These are phyloP conservation scores for Gossypium bickii DNA, from an alignment of 345 rosid genomes.

Conservation along the genomic window DNA sequence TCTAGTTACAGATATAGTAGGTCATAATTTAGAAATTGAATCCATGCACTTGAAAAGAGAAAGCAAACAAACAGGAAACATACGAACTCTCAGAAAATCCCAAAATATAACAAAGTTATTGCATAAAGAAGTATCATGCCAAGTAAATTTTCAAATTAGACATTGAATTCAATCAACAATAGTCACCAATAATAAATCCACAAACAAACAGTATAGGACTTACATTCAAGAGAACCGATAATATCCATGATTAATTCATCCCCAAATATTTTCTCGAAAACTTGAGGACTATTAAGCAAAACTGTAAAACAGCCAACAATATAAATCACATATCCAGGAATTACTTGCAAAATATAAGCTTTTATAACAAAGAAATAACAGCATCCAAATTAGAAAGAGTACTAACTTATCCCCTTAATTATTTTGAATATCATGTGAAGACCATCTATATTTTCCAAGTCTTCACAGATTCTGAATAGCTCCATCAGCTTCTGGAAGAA, in stretches of 20 bases:
- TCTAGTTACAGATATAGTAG: not conserved
- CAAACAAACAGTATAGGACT: conserved; percentile 22
- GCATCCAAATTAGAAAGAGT: conserved; percentile 17
- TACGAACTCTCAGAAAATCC: not conserved
- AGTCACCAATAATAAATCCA: not conserved
- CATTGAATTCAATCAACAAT: not conserved
- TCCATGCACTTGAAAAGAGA: not conserved
- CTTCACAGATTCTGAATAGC: conserved; percentile 67
- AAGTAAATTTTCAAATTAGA: not conserved
- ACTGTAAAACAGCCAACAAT: conserved; percentile 46
- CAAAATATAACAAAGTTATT: not conserved
- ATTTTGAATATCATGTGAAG: conserved; percentile 81
- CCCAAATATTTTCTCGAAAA: conserved; percentile 74
- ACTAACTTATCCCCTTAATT: conserved; percentile 77
- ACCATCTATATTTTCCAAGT: conserved; percentile 49
- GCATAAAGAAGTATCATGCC: not conserved
- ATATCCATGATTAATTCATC: conserved; percentile 83
- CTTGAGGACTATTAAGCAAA: conserved; percentile 67
- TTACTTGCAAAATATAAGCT: conserved; percentile 12
- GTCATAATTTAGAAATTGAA: not conserved
- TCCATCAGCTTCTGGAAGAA: conserved; percentile 75
- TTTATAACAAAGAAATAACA: conserved; percentile 12
- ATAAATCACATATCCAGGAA: conserved; percentile 17
- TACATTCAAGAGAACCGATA: conserved; percentile 90
- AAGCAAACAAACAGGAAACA: not conserved